A percentile compares a stretch with the other conserved stretches of the same genome.
phyloP scores from a whole-genome alignment of 1,284 basidiomycete genomes.

The Vanrija humicola region DNA sequence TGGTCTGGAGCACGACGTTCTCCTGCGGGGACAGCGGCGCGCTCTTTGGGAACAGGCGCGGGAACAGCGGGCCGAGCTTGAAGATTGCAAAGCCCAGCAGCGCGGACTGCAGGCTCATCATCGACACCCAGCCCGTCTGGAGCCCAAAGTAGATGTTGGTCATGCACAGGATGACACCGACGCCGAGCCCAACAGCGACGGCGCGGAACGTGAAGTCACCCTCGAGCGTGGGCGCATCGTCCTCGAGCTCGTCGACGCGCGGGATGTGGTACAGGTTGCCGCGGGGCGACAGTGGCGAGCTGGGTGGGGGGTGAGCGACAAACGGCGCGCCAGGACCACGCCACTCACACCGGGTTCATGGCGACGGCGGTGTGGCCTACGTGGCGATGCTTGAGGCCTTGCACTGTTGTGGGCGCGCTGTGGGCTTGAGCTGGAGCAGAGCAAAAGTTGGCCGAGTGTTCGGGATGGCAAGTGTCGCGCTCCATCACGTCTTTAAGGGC shows the following conservation, averaged over 20 bases:
- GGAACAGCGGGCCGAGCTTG: conserved; percentile 57
- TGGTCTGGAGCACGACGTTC: conserved; percentile 90
- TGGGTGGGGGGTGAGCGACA: background rate
- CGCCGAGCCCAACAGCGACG: conserved; percentile 42
- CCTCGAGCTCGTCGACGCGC: conserved; percentile 8
- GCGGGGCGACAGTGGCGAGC: conserved; percentile 20
- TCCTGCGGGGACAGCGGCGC: conserved; percentile 73
- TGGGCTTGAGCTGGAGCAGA: too few relatives aligned
- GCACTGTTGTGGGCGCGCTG: too few relatives aligned
- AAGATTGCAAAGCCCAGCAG: conserved; percentile 87
- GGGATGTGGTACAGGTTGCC: conserved; percentile 18
- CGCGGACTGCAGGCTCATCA: conserved; percentile 92
- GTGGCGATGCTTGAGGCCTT: background rate
- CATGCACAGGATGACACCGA: conserved; percentile 46
- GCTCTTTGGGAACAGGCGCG: conserved; percentile 43
- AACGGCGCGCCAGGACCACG: too few relatives aligned
- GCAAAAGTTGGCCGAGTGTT: too few relatives aligned
- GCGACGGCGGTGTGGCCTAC: background rate
- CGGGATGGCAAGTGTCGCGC: too few relatives aligned
- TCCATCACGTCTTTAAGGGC: too few relatives aligned
- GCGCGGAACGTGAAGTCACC: conserved; percentile 46
- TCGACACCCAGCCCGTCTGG: conserved; percentile 50
- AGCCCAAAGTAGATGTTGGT: conserved; percentile 51
- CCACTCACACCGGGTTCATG: conserved; percentile 12
- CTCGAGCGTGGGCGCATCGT: conserved; percentile 25